These are phyloP conservation scores for Haplosporangium gracile DNA, from an alignment of 192 early-diverging fungal species.

Conservation along the genomic window DNA sequence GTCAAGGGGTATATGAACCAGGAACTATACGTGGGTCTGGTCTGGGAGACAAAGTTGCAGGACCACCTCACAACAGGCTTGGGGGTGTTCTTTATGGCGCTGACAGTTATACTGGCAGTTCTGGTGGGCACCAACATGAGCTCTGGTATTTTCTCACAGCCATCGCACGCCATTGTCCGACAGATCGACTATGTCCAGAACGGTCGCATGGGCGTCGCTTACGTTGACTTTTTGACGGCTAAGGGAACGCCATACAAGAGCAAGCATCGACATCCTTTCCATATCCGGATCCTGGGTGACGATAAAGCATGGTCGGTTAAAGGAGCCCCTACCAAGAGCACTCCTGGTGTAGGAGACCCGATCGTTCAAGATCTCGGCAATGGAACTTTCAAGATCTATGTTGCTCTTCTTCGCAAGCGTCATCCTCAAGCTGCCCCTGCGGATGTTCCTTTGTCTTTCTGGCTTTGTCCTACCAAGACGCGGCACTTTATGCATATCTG, in stretches of 20 bases:
- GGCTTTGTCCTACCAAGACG: not conserved
- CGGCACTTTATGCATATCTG: conserved; percentile 26
- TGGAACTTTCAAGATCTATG: conserved; percentile 21
- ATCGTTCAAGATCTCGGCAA: conserved; percentile 19
- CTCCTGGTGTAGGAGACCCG: not conserved
- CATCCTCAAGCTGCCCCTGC: not conserved
- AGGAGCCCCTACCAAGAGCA: not conserved
- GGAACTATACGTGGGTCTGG: not conserved
- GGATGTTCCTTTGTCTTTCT: not conserved
- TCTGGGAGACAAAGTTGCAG: not conserved
- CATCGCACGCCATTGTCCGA: conserved; percentile 11
- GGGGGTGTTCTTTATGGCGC: not conserved
- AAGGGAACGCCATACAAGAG: not conserved
- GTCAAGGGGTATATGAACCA: not conserved
- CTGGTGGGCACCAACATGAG: not conserved
- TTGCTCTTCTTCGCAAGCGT: not conserved
- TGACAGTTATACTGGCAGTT: not conserved
- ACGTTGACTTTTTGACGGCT: conserved; percentile 12
- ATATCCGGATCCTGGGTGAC: conserved; percentile 6
- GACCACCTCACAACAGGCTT: not conserved
- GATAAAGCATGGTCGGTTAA: not conserved
- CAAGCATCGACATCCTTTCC: not conserved
- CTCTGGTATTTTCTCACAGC: not conserved
- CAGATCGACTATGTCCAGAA: conserved; percentile 5
- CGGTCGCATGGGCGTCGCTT: conserved; percentile 5